Percentiles rank a stretch among this genome's conserved stretches.
Evolutionary conservation across 345 rosid species (phyloP).

Genomic region (Bretschneidera sinensis): DNA sequence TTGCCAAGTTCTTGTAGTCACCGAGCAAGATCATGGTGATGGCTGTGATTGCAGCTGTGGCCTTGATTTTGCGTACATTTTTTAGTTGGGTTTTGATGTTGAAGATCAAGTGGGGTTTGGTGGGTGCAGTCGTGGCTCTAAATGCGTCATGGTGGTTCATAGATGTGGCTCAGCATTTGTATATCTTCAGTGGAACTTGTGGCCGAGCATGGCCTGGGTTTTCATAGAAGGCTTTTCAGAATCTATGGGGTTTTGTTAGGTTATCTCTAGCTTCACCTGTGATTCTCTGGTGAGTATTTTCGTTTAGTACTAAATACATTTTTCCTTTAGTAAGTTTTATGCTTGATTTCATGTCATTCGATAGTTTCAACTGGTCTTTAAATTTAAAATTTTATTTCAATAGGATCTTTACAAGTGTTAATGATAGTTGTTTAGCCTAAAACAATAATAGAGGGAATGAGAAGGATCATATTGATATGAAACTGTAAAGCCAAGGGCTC

Average conservation of each 20-base stretch:
- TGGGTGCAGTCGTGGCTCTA: constrained; percentile 54
- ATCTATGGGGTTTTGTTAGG: constrained; percentile 54
- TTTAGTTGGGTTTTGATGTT: constrained; percentile 70
- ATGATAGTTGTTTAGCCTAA: no score
- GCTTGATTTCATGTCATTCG: no score
- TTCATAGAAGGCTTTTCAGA: constrained; percentile 61
- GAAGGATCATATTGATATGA: no score
- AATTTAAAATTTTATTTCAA: no score
- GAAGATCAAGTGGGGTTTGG: constrained; percentile 55
- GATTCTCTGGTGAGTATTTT: constrained; percentile 78
- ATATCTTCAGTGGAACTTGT: constrained; percentile 55
- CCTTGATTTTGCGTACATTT: constrained; percentile 39
- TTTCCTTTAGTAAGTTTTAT: no score
- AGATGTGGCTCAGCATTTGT: constrained; percentile 37
- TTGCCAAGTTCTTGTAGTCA: constrained; percentile 63
- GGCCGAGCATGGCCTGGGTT: constrained; percentile 69
- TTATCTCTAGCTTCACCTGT: constrained; percentile 68
- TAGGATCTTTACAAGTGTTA: no score
- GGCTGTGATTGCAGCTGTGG: constrained; percentile 52
- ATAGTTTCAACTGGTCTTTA: no score
- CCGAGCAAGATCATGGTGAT: constrained; percentile 74
- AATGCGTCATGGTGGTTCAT: constrained; percentile 66
- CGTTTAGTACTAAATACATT: no score
- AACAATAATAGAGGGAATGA: no score
- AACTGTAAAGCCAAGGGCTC: no score